Base-by-base conservation (phyloP, 768 basidiomycete genomes). In the Boletales sp. region DNA sequence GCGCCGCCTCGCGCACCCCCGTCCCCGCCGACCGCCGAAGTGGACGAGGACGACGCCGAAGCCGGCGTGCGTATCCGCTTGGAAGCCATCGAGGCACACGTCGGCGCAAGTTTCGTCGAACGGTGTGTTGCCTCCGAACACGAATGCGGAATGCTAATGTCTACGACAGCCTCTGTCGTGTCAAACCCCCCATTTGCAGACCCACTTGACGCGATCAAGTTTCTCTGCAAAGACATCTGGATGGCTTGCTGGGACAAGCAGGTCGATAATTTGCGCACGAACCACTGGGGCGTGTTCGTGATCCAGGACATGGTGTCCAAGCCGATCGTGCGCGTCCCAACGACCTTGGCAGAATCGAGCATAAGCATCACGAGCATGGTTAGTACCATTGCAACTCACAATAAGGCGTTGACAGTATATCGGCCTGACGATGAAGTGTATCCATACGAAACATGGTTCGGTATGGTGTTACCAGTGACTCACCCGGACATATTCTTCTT, bases 151-250 rank as follows among this genome's bases (percentile, higher is more conserved):
- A 12, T 14, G 12, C 34, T 28, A 4, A 34, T 3, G 34, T 15
- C 15, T 7, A 15, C 34, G 21, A 4, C 59, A 95, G 94, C 55
- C 66, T 95, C 50, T 87, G 86, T 63, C 78, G 86, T 33, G 85
- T 90, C 54, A 75, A 85, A 57, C 73, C 82, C 32, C n/a, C 75
- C 89, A 46, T 90, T 95, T 50, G 68, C 81, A 0, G 88, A 94
- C 63, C 87, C 91, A 0, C 75, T 97, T 8, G 94, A 97, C 53
- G 84, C 81, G 10, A 84, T 97, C 72, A 96, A 97, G 67, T 96
- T 96, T 62, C 78, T 97, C 50, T 97, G 94, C 73, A 97, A 97
- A 63, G 94, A 97, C 49, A 72, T 97, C n/a, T 97, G 94, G 90
- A 74, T 82, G 0, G 82, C 86, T 18, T 87, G 87, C 49, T 96